Percentiles rank a stretch among this genome's conserved stretches.
phyloP scores from a whole-genome alignment of 2,329 filamentous ascomycete genomes.

The Elsinoe fawcettii region DNA sequence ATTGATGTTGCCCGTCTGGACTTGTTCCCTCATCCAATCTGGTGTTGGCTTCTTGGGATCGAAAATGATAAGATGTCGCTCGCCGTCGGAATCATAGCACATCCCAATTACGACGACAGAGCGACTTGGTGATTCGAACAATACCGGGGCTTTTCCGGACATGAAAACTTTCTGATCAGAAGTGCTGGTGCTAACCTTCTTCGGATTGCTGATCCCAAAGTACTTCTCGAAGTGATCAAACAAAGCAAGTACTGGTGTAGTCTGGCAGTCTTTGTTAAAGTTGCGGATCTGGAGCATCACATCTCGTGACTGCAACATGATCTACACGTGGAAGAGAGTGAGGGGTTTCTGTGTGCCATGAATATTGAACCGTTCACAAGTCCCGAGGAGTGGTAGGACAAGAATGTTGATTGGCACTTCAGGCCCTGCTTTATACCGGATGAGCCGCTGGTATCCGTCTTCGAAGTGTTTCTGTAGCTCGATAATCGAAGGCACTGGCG shows the following conservation, averaged over 20 bases:
- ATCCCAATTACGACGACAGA: slow-evolving; percentile 84
- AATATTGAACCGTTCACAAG: background rate
- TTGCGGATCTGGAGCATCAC: background rate
- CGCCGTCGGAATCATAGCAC: slow-evolving; percentile 59
- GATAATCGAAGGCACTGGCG: background rate
- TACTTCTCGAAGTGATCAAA: background rate
- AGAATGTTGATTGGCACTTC: background rate
- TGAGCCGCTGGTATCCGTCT: background rate
- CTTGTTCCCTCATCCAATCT: background rate
- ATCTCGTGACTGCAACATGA: background rate
- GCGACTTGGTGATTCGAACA: slow-evolving; percentile 83
- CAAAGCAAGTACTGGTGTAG: background rate
- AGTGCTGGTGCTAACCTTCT: background rate
- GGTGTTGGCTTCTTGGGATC: slow-evolving; percentile 54
- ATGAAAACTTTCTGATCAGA: background rate
- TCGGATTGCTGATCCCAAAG: background rate
- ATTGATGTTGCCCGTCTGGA: too few relatives aligned
- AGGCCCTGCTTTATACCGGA: background rate
- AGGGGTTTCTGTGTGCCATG: background rate
- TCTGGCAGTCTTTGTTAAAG: background rate
- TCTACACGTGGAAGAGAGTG: background rate
- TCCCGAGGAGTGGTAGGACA: background rate
- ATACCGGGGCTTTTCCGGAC: slow-evolving; percentile 57
- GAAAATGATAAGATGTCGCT: slow-evolving; percentile 68
- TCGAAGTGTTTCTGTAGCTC: background rate